Percentiles rank a stretch among this genome's conserved stretches.
These are phyloP conservation scores for Phytophthora parvispora DNA, from an alignment of 352 stramenopile genomes.

Conservation along the genomic window DNA sequence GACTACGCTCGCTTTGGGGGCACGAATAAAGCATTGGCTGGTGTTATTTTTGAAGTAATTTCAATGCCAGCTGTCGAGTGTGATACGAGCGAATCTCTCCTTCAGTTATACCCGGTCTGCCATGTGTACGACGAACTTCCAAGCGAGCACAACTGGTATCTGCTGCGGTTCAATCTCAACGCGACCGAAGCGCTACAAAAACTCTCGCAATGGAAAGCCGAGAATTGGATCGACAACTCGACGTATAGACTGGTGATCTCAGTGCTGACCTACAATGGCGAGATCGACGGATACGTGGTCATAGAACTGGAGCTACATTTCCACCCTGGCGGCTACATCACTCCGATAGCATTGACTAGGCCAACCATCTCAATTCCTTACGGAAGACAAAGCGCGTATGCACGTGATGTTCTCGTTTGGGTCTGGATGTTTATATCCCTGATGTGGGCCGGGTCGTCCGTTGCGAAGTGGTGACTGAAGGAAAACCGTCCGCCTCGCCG, in stretches of 20 bases:
- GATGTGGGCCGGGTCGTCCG: conserved; percentile 1
- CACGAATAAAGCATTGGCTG: conserved; percentile 52
- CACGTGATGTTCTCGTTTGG: conserved; percentile 22
- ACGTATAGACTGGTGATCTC: conserved; percentile 43
- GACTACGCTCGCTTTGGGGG: conserved; percentile 36
- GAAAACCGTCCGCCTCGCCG: conserved; percentile 7
- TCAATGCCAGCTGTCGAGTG: conserved; percentile 23
- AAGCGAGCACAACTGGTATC: conserved; percentile 13
- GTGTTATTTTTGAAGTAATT: conserved; percentile 36
- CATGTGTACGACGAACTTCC: conserved; percentile 29
- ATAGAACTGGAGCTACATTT: conserved; percentile 40
- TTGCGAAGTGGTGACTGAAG: conserved; percentile 18
- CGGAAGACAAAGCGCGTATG: conserved; percentile 18
- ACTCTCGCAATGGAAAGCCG: conserved; percentile 33
- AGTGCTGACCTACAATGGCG: conserved; percentile 57
- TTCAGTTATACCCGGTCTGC: conserved; percentile 45
- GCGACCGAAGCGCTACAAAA: conserved; percentile 17
- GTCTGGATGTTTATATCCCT: conserved; percentile 17
- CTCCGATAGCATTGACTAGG: conserved; percentile 25
- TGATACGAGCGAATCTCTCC: conserved; percentile 26
- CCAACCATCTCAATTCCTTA: conserved; percentile 36
- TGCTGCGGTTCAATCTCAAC: conserved; percentile 41
- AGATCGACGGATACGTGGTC: conserved; percentile 48
- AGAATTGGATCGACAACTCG: conserved; percentile 38
- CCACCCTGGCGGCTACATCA: conserved; percentile 40